phyloP scores from a whole-genome alignment of 805 yeast genomes.

The Ogataea methanolica region DNA sequence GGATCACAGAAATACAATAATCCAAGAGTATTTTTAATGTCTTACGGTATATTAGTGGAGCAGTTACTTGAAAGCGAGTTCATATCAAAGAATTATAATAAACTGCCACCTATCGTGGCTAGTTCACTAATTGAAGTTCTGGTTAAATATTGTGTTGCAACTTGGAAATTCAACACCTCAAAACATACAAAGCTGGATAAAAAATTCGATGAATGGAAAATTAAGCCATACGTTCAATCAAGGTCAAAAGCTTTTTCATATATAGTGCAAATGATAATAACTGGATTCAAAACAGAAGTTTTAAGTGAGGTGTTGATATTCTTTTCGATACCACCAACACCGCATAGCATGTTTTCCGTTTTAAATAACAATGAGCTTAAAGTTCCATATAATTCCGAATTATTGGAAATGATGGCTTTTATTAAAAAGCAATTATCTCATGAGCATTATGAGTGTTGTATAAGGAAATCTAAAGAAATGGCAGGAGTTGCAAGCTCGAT shows the following conservation, averaged over 20 bases:
- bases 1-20: conserved; percentile 29
- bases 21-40: conserved; percentile 33
- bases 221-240: conserved; percentile 20
- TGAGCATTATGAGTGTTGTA: background rate
- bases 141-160: conserved; percentile 40
- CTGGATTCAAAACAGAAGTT: conserved; percentile 18
- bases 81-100: conserved; percentile 28
- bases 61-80: conserved; percentile 36
- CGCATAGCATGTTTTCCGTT: conserved; percentile 17
- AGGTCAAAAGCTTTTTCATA: conserved; percentile 19
- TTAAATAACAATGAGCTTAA: conserved; percentile 12
- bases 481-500: too few species aligned
- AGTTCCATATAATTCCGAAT: conserved; percentile 8
- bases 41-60: conserved; percentile 37
- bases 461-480: too few species aligned
- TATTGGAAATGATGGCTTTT: conserved; percentile 15
- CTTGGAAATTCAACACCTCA: conserved; percentile 33
- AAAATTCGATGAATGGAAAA: conserved; percentile 31
- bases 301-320: conserved; percentile 22
- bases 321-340: conserved; percentile 22
- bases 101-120: conserved; percentile 20
- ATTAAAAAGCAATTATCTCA: conserved; percentile 2
- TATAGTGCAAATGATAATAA: conserved; percentile 8
- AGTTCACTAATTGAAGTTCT: conserved; percentile 36
- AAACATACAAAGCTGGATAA: conserved; percentile 16